Evolutionary conservation across 345 rosid genomes (phyloP).

Genomic region (Toxicodendron radicans): DNA sequence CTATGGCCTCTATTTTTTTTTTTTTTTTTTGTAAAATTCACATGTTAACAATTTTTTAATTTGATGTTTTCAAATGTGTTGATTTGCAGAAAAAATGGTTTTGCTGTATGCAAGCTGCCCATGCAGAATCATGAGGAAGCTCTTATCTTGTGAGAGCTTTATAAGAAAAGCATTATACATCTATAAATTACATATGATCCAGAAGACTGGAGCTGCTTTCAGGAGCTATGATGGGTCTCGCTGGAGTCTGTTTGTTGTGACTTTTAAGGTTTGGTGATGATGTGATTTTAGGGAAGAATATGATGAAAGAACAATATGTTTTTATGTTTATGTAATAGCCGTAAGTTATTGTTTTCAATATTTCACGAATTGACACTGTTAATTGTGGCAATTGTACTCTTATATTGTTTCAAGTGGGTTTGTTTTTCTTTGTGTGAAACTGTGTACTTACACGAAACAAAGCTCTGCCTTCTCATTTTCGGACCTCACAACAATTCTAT

Average conservation of each 20-base stretch:
- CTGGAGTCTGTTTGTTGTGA: slow-evolving; percentile 33
- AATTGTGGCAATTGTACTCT: slow-evolving; percentile 1
- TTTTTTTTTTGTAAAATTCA: neutral
- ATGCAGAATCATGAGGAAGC: slow-evolving; percentile 31
- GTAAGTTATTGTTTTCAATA: slow-evolving; percentile 9
- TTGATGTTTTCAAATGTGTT: slow-evolving; percentile 13
- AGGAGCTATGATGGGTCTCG: slow-evolving; percentile 42
- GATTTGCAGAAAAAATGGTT: slow-evolving; percentile 49
- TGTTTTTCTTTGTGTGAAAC: slow-evolving; percentile 12
- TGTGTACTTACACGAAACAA: slow-evolving; percentile 4
- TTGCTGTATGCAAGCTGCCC: slow-evolving; percentile 41
- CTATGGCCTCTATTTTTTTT: neutral
- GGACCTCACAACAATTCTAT: neutral
- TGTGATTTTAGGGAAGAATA: slow-evolving; percentile 20
- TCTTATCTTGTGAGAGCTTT: slow-evolving; percentile 21
- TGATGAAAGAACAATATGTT: slow-evolving; percentile 18
- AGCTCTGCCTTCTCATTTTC: neutral
- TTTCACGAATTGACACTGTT: neutral
- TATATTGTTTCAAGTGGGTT: slow-evolving; percentile 22
- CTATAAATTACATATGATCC: slow-evolving; percentile 20
- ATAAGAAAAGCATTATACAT: slow-evolving; percentile 12
- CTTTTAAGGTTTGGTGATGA: slow-evolving; percentile 25
- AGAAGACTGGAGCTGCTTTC: slow-evolving; percentile 42
- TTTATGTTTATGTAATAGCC: slow-evolving; percentile 10
- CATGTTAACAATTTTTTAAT: neutral